phyloP scores from a whole-genome alignment of 1,139 yeast genomes.

The Yamadazyma triangularis region DNA sequence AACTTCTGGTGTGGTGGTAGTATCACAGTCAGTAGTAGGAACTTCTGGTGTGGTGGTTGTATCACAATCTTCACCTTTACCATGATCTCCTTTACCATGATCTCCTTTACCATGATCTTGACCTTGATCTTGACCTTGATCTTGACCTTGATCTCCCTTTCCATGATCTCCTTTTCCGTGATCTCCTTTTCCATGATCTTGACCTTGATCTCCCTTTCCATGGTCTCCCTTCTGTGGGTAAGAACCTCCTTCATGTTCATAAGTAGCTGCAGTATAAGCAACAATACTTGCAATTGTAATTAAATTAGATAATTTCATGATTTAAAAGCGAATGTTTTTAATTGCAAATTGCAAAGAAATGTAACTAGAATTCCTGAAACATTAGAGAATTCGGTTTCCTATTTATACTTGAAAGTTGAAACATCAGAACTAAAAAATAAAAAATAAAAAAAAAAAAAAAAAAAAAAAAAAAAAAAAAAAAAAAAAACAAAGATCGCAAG shows the following conservation, averaged over 20 bases:
- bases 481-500: too few relatives aligned
- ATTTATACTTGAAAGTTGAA: too few relatives aligned
- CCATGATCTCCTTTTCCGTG: background rate
- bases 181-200: background rate
- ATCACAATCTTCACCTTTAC: conserved; percentile 4
- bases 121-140: conserved; percentile 1
- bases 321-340: background rate
- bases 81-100: conserved; percentile 1
- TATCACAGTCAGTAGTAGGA: conserved; percentile 4
- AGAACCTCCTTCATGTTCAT: conserved; percentile 1
- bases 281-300: conserved; percentile 7
- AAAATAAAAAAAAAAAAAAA: too few relatives aligned
- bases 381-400: too few relatives aligned
- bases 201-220: background rate
- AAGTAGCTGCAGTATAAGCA: conserved; percentile 7
- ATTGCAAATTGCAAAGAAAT: background rate
- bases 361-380: too few relatives aligned
- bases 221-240: background rate
- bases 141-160: background rate
- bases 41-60: conserved; percentile 1
- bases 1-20: conserved; percentile 1
- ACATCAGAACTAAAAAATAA: too few relatives aligned
- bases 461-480: too few relatives aligned
- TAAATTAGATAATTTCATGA: conserved; percentile 9
- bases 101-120: conserved; percentile 4